phyloP scores from a whole-genome alignment of 2,329 filamentous ascomycete species.

The Calycina herbarum region DNA sequence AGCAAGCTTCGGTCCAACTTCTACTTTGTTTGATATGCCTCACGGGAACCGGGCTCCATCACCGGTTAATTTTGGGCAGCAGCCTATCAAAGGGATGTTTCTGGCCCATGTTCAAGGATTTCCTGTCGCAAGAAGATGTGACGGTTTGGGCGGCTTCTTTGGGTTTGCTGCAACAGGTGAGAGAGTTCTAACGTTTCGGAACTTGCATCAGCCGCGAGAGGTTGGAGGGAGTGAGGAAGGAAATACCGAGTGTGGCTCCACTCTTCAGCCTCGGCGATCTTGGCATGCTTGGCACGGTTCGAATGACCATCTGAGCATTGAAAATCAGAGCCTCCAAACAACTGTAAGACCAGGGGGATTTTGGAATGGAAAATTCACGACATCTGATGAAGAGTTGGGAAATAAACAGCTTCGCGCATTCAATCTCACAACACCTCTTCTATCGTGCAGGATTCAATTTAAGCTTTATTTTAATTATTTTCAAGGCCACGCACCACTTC shows the following conservation, averaged over 20 bases:
- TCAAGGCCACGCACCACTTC: neutral
- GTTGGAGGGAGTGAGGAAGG: neutral
- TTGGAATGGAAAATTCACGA: neutral
- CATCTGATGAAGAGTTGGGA: neutral
- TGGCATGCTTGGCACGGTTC: neutral
- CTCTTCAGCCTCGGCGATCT: neutral
- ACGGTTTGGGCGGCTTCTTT: neutral
- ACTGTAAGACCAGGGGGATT: neutral
- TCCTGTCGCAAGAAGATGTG: neutral
- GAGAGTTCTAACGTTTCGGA: neutral
- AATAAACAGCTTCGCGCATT: neutral
- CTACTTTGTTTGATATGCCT: conserved; percentile 3
- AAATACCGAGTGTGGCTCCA: neutral
- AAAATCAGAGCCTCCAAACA: neutral
- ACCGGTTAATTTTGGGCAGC: neutral
- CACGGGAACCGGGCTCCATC: neutral
- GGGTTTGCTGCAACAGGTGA: neutral
- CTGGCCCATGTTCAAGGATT: neutral
- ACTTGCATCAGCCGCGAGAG: neutral
- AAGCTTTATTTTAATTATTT: no score
- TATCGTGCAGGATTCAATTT: neutral
- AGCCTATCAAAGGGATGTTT: neutral
- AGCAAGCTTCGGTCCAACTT: neutral
- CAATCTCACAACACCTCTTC: no score
- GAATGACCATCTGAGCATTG: neutral